Base-by-base conservation (phyloP, 495 filamentous ascomycete genomes). In the Xylaria bambusicola region DNA sequence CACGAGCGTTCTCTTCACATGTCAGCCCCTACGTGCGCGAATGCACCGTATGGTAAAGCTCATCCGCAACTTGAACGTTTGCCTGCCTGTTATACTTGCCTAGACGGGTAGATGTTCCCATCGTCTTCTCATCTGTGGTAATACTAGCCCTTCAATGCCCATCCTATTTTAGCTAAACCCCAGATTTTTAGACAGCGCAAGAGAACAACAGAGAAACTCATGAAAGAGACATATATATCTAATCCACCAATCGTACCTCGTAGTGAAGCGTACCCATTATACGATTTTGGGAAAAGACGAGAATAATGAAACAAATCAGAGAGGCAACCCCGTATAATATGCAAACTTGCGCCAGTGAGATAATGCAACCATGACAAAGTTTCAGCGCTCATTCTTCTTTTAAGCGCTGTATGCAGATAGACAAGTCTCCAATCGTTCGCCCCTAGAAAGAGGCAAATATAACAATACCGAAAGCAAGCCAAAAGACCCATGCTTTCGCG, bases 381-480 rank as follows among this genome's bases (percentile, higher is more conserved):
- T 7, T 12, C 24, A 35, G 33, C 9, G 24, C 12, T 6, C 21
- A 40, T 36, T 2, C 3, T 23, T 18, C 26, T 13, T 23, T 18
- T n/a, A n/a, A n/a, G n/a, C 20, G 12, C 29, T 20, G n/a, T n/a
- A 35, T 33, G 38, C 52, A 40, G 21, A n/a, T n/a, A n/a, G n/a
- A n/a, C n/a, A n/a, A n/a, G 20, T 33, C 35, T 45, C 36, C 12
- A 1, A 15, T n/a, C n/a, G n/a, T 52, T 47, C 38, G 6, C 27
- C 13, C 21, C 12, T n/a, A 59, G 36, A 52, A 24, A 12, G 24
- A 21, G 23, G 26, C 20, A 41, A 33, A 59, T 36, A 52, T 9
- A 4, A 66, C 26, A 10, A 75, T 23, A 12, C 62, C 35, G 42
- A 52, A 53, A 35, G 50, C 62, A 15, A 70, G 12, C 13, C 52